Evolutionary conservation across 2,329 filamentous ascomycete species (phyloP), one percentile per base, ranked within the genome.

Genomic region (Diplodia sapinea): DNA sequence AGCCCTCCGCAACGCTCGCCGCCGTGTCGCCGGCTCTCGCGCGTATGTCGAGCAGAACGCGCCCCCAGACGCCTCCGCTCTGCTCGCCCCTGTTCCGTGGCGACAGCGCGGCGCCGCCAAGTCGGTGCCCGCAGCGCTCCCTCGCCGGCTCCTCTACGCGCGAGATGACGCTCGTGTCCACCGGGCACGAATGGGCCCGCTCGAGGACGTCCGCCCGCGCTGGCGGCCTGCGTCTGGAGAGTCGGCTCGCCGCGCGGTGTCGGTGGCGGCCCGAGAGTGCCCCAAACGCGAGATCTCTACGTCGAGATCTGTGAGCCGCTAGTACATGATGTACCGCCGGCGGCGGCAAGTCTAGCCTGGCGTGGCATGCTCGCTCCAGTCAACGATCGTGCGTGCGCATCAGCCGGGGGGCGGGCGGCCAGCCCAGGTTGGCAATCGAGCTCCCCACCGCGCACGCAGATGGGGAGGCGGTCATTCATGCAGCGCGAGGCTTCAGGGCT

Each of bases 301-400:
- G 65, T 52, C 55, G 31, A 77, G 77, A 77, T 78, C 75, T 73
- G 72, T 74, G 70, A 71, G 71, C 73, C 71, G 71, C 71, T 74
- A 67, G 55, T 40, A n/a, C 43, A 52, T 52, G 43, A 67, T 65
- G 62, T 65, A 65, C 62, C 62, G 62, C 50, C 51, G 33, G 62
- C 62, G 33, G 31, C 66, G 66, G 66, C 57, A 63, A 52, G 69
- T 69, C 73, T 76, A 76, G 74, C 70, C 74, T 71, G 74, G 74
- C 70, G 71, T 73, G 49, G 59, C 50, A 63, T 63, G 59, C 59
- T 63, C 59, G 47, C 59, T 51, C 31, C 59, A 63, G 59, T 71
- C 71, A 73, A 75, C 69, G 72, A 77, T 76, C 70, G 74, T 73
- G 76, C 76, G 76, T 74, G 74, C 74, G 75, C 73, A 75, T 73